Evolutionary conservation across 352 stramenopile species (phyloP).

Genomic region (Aphanomyces euteiches): DNA sequence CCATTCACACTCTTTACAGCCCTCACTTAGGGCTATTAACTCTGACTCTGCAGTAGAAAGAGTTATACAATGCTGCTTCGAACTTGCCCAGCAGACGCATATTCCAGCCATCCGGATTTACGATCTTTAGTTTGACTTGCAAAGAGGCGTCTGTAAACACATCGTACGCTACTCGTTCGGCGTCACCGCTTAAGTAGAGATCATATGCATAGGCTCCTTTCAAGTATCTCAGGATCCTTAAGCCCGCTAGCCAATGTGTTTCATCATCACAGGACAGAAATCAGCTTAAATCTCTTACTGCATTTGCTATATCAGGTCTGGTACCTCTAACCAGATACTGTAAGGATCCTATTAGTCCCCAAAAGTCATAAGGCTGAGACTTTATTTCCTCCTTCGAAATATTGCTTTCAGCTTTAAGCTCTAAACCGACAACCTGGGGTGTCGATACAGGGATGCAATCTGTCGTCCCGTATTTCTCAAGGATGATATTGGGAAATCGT

Average conservation of each 20-base stretch:
- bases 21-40: too few species aligned
- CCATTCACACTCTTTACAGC: constrained; percentile 14
- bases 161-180: background rate
- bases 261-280: constrained; percentile 38
- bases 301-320: constrained; percentile 37
- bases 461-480: constrained; percentile 10
- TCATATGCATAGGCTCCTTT: constrained; percentile 13
- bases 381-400: constrained; percentile 31
- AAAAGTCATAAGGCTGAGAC: background rate
- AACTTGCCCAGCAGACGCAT: constrained; percentile 27
- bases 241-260: constrained; percentile 34
- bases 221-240: constrained; percentile 33
- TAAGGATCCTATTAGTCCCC: constrained; percentile 34
- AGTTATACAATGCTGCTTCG: background rate
- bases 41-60: constrained; percentile 9
- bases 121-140: constrained; percentile 17
- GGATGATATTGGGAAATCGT: constrained; percentile 12
- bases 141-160: background rate
- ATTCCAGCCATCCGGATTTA: constrained; percentile 25
- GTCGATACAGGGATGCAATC: constrained; percentile 17
- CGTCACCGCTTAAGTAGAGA: background rate
- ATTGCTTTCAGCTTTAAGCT: constrained; percentile 30
- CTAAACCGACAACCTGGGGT: constrained; percentile 28
- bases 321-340: constrained; percentile 36
- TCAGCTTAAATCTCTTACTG: constrained; percentile 34